Base-by-base conservation (phyloP, 2,329 filamentous ascomycete species). In the Paracoccidioides brasiliensis region DNA sequence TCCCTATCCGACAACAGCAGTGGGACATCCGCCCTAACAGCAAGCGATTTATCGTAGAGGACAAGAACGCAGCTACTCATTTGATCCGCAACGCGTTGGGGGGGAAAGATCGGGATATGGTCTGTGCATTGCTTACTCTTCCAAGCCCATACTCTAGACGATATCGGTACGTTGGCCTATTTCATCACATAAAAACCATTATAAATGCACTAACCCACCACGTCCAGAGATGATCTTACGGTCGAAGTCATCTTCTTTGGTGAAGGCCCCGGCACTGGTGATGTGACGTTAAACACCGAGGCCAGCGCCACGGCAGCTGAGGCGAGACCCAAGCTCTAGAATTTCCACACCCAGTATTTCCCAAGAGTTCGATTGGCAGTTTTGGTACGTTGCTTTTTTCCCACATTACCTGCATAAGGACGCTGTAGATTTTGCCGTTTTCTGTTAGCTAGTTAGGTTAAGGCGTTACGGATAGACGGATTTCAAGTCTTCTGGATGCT, bases 201-300 rank as follows among this genome's bases (percentile, higher is more conserved):
- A 3, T 41, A 32, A 40, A 38, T 35, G 41, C 53, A 12, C 54
- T 62, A 56, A 64, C 58, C 58, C 58, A 64, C 50, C 64, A 48
- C 64, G 67, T 50, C 66, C 46, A 91, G 89, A 62, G 93, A 98
- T 68, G 93, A 98, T 68, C 75, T 98, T 60, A 98, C 93, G 0
- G 91, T 98, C 14, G 89, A 98, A 70, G 93, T 98, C 58, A 95
- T 98, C 66, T 98, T 98, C 79, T 98, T 98, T 65, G 93, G 93
- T 58, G 82, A 95, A 63, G 82, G 85, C 40, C 67, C 84, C 54
- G 84, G 84, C 68, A 86, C 80, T 35, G 90, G 90, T 40, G 84
- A 85, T 60, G 85, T 97, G 4, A 80, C 85, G 4, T 70, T 95
- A 56, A 98, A 97, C 71, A 77, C 85, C 60, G 91, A 96, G 66